Base-by-base conservation (phyloP, 768 basidiomycete genomes). In the Neoboletus subvelutipes region DNA sequence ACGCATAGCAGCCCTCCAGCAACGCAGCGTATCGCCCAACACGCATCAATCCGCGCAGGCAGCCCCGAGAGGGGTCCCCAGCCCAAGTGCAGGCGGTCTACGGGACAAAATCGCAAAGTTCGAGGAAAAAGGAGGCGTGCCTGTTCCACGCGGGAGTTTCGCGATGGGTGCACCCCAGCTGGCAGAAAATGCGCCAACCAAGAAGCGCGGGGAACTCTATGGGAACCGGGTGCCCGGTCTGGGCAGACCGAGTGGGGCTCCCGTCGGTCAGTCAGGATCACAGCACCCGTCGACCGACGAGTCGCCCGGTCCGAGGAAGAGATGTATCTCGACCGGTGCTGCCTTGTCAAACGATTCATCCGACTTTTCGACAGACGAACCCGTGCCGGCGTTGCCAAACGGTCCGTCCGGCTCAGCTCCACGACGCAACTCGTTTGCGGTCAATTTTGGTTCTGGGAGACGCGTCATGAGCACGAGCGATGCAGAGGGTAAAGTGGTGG, bases 1-100 rank as follows among this genome's bases (percentile, higher is more conserved):
- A 63, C 86, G 90, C 52, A 92, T 92, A 60, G 90, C 90, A 18
- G 89, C 89, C 28, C 76, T 92, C 48, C 84, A 92, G 68, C 88
- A 89, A 62, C 80, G 82, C 62, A 67, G 58, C 40, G 58, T 63
- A 53, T 51, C 69, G 54, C 58, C 64, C 61, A 58, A 54, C 53
- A 70, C 64, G 54, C 72, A 72, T 56, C 65, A 73, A 42, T 62
- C 78, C 52, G 60, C 74, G 12, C 67, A 71, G 22, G 67, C 74
- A 12, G 65, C 73, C 26, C 62, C 69, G 15, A 59, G 71, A n/a
- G 57, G 64, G 24, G 50, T 70, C 41, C 71, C 67, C 46, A 66
- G 52, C 41, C 51, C 66, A 3, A 67, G 67, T 28, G 58, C 68
- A 5, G 66, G 74, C 39, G 72, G 69, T 12, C 71, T 83, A 11